Conservation (phyloP, 2,329 filamentous ascomycete species). For the Trichoderma koningiopsis region DNA sequence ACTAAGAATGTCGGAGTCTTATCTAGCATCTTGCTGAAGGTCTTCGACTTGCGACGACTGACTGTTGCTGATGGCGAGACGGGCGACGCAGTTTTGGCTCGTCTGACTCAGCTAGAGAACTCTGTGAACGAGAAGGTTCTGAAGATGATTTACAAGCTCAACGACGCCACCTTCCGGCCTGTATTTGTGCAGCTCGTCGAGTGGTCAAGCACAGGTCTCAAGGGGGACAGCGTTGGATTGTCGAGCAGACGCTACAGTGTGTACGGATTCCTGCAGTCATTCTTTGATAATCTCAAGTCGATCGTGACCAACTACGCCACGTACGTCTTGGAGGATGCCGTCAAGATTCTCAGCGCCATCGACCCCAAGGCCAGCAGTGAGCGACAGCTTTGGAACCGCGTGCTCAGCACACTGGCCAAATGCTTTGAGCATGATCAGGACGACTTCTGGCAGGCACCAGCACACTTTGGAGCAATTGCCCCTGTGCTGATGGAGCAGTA, state of each 20-base stretch:
- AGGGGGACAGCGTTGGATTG: conserved; percentile 61
- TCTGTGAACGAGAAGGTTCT: conserved; percentile 71
- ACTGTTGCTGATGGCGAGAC: conserved; percentile 52
- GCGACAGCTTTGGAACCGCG: conserved; percentile 65
- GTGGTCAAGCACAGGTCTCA: conserved; percentile 67
- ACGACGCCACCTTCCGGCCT: conserved; percentile 89
- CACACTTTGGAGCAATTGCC: conserved; percentile 77
- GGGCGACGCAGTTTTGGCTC: conserved; percentile 46
- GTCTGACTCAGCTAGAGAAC: conserved; percentile 63
- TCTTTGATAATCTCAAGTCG: conserved; percentile 86
- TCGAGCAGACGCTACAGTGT: conserved; percentile 70
- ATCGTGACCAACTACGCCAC: conserved; percentile 91
- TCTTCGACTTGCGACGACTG: conserved; percentile 66
- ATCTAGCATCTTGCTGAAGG: conserved; percentile 63
- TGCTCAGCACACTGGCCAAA: conserved; percentile 70
- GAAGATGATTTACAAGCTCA: conserved; percentile 94
- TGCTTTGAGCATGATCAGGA: conserved; percentile 90
- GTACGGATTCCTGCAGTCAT: conserved; percentile 76
- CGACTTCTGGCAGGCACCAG: conserved; percentile 92
- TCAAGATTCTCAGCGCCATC: conserved; percentile 59
- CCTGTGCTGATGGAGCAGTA: conserved; percentile 71
- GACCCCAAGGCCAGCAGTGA: conserved; percentile 54
- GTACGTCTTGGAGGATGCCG: conserved; percentile 77
- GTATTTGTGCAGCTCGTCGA: conserved; percentile 86
- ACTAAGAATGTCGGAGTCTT: conserved; percentile 72